Conservation (phyloP, 805 yeast genomes). For the Saturnispora dispora region DNA sequence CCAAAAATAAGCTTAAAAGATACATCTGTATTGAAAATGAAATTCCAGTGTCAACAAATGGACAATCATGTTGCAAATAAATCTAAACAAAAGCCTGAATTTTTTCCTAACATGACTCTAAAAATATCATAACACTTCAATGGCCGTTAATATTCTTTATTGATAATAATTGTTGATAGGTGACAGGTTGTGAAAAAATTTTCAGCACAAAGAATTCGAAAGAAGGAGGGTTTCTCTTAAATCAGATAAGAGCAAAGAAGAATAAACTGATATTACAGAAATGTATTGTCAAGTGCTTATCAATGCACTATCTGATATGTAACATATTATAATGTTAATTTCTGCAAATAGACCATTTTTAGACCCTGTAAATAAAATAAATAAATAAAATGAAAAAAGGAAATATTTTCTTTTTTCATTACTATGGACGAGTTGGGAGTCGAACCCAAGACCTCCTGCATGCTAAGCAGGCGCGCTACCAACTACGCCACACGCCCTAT, state of each 20-base stretch:
- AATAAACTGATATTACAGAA: neutral
- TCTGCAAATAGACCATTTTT: no score
- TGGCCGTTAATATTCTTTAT: neutral
- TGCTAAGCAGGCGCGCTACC: conserved; percentile 80
- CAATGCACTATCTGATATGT: neutral
- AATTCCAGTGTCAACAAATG: neutral
- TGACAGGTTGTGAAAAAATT: neutral
- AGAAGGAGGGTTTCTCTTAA: neutral
- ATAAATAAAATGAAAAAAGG: conserved; percentile 1
- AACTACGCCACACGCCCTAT: conserved; percentile 80
- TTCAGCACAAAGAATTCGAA: neutral
- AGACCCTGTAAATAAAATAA: neutral
- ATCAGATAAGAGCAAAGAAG: neutral
- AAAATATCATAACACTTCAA: neutral
- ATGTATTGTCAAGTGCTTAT: neutral
- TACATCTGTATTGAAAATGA: neutral
- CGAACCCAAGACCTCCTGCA: conserved; percentile 79
- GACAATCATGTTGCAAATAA: neutral
- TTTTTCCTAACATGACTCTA: neutral
- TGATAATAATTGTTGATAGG: neutral
- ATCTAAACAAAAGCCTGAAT: neutral
- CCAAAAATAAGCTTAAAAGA: neutral
- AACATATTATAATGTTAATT: neutral
- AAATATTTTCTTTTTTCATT: neutral
- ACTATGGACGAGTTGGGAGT: conserved; percentile 64